phyloP scores from a whole-genome alignment of 164 flowering plant species.

The Vitis amurensis region DNA sequence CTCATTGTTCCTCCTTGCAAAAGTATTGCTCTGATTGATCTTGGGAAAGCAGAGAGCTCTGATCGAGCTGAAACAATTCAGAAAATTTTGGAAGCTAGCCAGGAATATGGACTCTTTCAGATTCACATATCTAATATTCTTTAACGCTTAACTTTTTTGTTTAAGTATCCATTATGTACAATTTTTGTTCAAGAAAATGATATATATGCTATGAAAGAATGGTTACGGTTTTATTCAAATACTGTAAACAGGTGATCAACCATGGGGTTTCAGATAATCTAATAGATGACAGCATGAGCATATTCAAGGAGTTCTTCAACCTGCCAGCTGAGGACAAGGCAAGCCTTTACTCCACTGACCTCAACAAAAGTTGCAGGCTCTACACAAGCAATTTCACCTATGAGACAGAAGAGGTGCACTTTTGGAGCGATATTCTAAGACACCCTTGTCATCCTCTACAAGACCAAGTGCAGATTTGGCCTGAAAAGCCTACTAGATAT shows the following conservation, averaged over 20 bases:
- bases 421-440: conserved; percentile 41
- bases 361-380: conserved; percentile 17
- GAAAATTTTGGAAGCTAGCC: conserved; percentile 23
- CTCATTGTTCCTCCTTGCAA: conserved; percentile 11
- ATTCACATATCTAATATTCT: conserved; percentile 3
- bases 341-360: conserved; percentile 24
- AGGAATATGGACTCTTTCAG: conserved; percentile 44
- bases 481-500: conserved; percentile 42
- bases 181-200: no score
- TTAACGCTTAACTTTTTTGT: neutral
- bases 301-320: conserved; percentile 28
- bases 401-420: conserved; percentile 23
- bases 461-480: conserved; percentile 35
- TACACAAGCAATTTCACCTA: conserved; percentile 21
- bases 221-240: neutral
- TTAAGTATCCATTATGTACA: no score
- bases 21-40: conserved; percentile 33
- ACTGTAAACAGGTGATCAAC: conserved; percentile 29
- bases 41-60: conserved; percentile 1
- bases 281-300: conserved; percentile 14
- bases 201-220: no score
- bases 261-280: conserved; percentile 29
- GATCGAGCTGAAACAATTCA: conserved; percentile 17
- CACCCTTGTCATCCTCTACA: conserved; percentile 42
- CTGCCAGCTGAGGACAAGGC: conserved; percentile 35